Percentiles rank a stretch among this genome's conserved stretches.
phyloP scores from a whole-genome alignment of 768 basidiomycete genomes.

The Suillus weaverae region DNA sequence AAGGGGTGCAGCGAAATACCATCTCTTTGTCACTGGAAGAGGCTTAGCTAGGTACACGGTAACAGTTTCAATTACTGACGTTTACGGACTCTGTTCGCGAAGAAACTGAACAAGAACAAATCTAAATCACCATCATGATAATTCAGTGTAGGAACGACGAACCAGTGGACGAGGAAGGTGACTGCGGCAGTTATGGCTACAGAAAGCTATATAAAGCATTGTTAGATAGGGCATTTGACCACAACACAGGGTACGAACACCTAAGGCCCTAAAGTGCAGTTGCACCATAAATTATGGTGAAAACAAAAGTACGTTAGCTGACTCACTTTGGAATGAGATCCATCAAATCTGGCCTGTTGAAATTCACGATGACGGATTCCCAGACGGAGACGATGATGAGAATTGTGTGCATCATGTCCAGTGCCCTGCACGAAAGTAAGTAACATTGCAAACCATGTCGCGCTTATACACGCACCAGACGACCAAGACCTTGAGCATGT shows the following conservation, averaged over 20 bases:
- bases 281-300: neutral
- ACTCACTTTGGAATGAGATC: slow-evolving; percentile 32
- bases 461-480: slow-evolving; percentile 20
- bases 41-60: slow-evolving; percentile 2
- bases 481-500: slow-evolving; percentile 21
- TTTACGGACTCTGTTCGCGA: slow-evolving; percentile 36
- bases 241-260: slow-evolving; percentile 13
- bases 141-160: neutral
- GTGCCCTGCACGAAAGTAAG: slow-evolving; percentile 10
- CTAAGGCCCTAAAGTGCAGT: slow-evolving; percentile 21
- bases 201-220: slow-evolving; percentile 22
- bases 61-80: slow-evolving; percentile 17
- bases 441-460: neutral
- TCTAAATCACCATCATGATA: neutral
- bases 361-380: slow-evolving; percentile 29
- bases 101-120: slow-evolving; percentile 21
- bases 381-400: slow-evolving; percentile 28
- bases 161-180: slow-evolving; percentile 38
- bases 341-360: slow-evolving; percentile 24
- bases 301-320: rapidly evolving
- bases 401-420: slow-evolving; percentile 30
- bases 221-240: neutral
- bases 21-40: slow-evolving; percentile 30
- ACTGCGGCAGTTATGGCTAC: slow-evolving; percentile 31
- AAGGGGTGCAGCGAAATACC: slow-evolving; percentile 32